Percentiles rank a stretch among this genome's conserved stretches.
These are phyloP conservation scores for Elsinoe arachidis DNA, from an alignment of 2,329 filamentous ascomycete species.

Conservation along the genomic window DNA sequence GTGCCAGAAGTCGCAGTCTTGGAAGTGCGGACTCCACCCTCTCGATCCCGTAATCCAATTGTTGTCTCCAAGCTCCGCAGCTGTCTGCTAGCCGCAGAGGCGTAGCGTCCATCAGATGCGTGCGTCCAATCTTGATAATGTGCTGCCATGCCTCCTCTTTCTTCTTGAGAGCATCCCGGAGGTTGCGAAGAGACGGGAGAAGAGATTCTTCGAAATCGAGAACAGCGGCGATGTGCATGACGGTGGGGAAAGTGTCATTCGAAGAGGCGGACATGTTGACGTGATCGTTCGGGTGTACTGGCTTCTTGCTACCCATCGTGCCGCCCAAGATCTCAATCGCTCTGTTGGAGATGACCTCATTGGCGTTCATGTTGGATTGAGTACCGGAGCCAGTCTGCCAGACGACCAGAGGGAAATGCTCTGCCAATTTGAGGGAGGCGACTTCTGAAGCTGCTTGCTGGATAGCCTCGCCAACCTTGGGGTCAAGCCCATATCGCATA, in stretches of 20 bases:
- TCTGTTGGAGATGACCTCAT: slow-evolving; percentile 98
- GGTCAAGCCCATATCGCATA: slow-evolving; percentile 86
- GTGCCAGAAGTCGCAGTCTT: slow-evolving; percentile 76
- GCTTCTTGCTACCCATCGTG: slow-evolving; percentile 91
- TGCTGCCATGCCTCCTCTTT: slow-evolving; percentile 86
- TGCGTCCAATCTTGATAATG: slow-evolving; percentile 98
- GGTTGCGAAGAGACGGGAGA: slow-evolving; percentile 70
- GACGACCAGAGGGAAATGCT: slow-evolving; percentile 97
- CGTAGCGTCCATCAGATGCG: slow-evolving; percentile 94
- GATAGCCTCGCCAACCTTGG: slow-evolving; percentile 83
- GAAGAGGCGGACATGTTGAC: slow-evolving; percentile 99
- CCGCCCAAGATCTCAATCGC: slow-evolving; percentile 97
- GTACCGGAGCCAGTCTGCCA: slow-evolving; percentile 99
- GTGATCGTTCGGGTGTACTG: slow-evolving; percentile 98
- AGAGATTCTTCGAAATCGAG: slow-evolving; percentile 83
- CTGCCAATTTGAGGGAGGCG: slow-evolving; percentile 81
- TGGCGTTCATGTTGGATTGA: slow-evolving; percentile 99
- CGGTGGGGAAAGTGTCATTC: slow-evolving; percentile 98
- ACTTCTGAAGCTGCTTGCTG: slow-evolving; percentile 92
- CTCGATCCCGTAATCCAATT: slow-evolving; percentile 84
- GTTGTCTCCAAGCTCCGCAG: slow-evolving; percentile 93
- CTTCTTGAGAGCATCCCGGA: slow-evolving; percentile 74
- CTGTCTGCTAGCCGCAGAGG: slow-evolving; percentile 93
- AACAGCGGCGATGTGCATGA: slow-evolving; percentile 98
- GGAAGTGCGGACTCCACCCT: slow-evolving; percentile 76